phyloP scores from a whole-genome alignment of 169 alveolate species.

The Eimeria praecox region DNA sequence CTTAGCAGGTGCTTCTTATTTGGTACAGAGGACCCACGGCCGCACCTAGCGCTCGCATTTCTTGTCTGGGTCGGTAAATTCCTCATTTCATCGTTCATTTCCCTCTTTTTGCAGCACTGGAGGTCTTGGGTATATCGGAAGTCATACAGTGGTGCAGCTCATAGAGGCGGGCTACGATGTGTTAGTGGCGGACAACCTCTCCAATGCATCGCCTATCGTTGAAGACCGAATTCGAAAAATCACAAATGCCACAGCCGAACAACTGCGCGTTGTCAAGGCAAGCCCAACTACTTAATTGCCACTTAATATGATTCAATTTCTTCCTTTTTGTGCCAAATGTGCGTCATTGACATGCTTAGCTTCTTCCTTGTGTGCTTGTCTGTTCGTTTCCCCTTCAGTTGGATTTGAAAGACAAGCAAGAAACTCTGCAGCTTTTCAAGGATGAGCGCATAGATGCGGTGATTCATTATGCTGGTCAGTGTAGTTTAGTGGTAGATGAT shows the following conservation, averaged over 20 bases:
- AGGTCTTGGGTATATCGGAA: constrained; percentile 97
- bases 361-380: not conserved
- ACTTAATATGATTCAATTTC: too few species aligned
- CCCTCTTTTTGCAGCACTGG: constrained; percentile 90
- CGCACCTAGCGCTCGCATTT: not conserved
- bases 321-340: too few species aligned
- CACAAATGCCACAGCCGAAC: not conserved
- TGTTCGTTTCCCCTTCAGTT: constrained; percentile 78
- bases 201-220: constrained; percentile 85
- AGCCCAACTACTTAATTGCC: not conserved
- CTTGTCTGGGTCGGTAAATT: not conserved
- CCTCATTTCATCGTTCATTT: not conserved
- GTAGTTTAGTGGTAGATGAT: not conserved
- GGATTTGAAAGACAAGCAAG: constrained; percentile 88
- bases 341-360: too few species aligned
- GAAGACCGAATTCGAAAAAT: not conserved
- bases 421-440: constrained; percentile 86
- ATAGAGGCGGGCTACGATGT: constrained; percentile 88
- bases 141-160: constrained; percentile 95
- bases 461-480: constrained; percentile 89
- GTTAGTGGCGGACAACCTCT: constrained; percentile 92
- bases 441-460: constrained; percentile 85
- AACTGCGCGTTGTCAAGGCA: constrained; percentile 7
- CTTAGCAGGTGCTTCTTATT: not conserved
- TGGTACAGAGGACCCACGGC: not conserved